Evolutionary conservation across 441 rosid genomes (phyloP), one percentile per base, ranked within the genome.

Genomic region (Bruguiera hainesii): DNA sequence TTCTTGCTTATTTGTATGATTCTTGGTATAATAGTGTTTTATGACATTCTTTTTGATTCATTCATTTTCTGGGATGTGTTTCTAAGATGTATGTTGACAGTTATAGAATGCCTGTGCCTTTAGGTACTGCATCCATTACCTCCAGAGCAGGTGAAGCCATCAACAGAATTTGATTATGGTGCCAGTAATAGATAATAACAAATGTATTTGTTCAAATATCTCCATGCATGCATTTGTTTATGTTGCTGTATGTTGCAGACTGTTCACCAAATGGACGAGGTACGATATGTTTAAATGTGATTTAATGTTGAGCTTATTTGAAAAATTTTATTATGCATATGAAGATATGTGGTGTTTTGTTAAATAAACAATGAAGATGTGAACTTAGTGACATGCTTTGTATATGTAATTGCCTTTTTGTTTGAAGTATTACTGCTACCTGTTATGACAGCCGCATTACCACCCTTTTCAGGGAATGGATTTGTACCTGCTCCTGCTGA

Each of bases 41-140:
- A 53, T 21, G 29, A 21, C 21, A 39, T 13, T 11, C 16, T 13
- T 39, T 13, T 39, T 13, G 1, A 39, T 39, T 33, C 9, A 33
- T 9, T 13, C 18, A 11, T 39, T 39, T 39, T 11, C 15, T 37
- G 0, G 16, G 16, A 13, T 13, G 48, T 11, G 48, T 39, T 39
- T 13, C 37, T 39, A 39, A 39, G 48, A 31, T 10, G 48, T 7
- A 46, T 11, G 23, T 23, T 19, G 19, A 59, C n/a, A 37, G 30
- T 61, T 30, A 50, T 58, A 11, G 59, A 69, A 16, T 53, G 30
- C 29, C 66, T 67, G 59, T 23, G 42, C 21, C 23, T 78, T 63
- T 76, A 89, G 97, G 76, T 91, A 94, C 75, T 97, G 81, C 81
- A 84, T 51, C 97, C 98, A 0, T 80, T 94, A 66, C 88, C 91